Evolutionary conservation across 2,329 filamentous ascomycete genomes (phyloP), one percentile per base, ranked within the genome.

Genomic region (Juglanconis juglandina): DNA sequence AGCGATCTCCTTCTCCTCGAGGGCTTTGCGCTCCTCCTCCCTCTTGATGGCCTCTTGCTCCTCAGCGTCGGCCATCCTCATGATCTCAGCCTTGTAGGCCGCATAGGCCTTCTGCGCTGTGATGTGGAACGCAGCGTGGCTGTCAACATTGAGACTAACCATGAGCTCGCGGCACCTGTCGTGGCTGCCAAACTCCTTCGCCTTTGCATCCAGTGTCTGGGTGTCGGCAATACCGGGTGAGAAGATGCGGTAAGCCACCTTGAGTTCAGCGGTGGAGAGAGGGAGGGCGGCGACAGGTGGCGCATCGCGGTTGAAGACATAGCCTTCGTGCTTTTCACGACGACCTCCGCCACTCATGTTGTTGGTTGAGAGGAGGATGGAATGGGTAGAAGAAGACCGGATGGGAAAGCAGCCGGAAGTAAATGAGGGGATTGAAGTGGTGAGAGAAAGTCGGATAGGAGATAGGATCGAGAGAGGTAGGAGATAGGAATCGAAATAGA

Each of bases 181-280:
- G 3, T 48, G 14, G 3, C 17, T 24, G n/a, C 35, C 41, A 2
- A 48, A 2, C 1, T 11, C 24, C 14, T 24, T 35, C 42, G 42
- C 24, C n/a, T 9, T 14, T 14, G 10, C 7, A 5, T 53, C 34
- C 7, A 58, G 44, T 4, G 10, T 2, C 30, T 58, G 30, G 32
- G 24, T n/a, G n/a, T 34, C 17, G 24, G 13, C 10, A 11, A 42
- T 35, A 5, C 59, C 59, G 8, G 59, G 59, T 35, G 53, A 42
- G 44, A 61, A 61, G 49, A 61, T 50, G 54, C 59, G 59, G 37
- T 61, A 61, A 54, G 59, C 59, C n/a, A 41, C 8, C 44, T 10
- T 9, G 42, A 61, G 59, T n/a, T 48, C 3, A 9, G 54, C 48
- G 6, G 59, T 58, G 24, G 17, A 44, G 33, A 13, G 9, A 2